Conservation (phyloP, 2,329 filamentous ascomycete genomes). For the Stachybotrys chlorohalonatus region DNA sequence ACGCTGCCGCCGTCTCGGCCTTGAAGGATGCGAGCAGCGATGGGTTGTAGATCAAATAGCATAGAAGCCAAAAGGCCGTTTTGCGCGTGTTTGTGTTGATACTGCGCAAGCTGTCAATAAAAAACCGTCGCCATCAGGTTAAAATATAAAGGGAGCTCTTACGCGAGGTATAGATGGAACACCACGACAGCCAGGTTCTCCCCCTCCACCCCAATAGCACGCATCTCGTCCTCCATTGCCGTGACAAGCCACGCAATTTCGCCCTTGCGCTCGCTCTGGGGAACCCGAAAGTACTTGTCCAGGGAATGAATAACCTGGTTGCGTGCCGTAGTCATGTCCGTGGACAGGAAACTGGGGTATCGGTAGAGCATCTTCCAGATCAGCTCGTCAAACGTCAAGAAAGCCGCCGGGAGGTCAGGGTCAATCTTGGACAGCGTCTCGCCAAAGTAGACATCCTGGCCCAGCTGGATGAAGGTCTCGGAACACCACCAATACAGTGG, state of each 20-base stretch:
- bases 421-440: conserved; percentile 8
- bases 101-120: conserved; percentile 4
- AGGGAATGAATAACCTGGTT: neutral
- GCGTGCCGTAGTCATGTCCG: conserved; percentile 8
- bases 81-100: conserved; percentile 19
- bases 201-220: neutral
- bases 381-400: conserved; percentile 14
- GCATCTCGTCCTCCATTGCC: neutral
- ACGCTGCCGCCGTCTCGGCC: conserved; percentile 12
- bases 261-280: neutral
- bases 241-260: neutral
- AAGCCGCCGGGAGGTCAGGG: conserved; percentile 5
- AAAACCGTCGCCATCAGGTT: neutral
- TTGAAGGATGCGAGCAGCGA: conserved; percentile 6
- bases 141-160: neutral
- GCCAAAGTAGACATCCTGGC: conserved; percentile 14
- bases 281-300: neutral
- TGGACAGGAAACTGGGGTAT: conserved; percentile 11
- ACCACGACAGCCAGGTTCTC: neutral
- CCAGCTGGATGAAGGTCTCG: conserved; percentile 9
- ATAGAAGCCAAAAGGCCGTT: conserved; percentile 15
- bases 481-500: conserved; percentile 9
- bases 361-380: conserved; percentile 18
- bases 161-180: neutral
- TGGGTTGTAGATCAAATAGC: conserved; percentile 12